Evolutionary conservation across 1,139 yeast genomes (phyloP).

Genomic region (Taphrina pruni): DNA sequence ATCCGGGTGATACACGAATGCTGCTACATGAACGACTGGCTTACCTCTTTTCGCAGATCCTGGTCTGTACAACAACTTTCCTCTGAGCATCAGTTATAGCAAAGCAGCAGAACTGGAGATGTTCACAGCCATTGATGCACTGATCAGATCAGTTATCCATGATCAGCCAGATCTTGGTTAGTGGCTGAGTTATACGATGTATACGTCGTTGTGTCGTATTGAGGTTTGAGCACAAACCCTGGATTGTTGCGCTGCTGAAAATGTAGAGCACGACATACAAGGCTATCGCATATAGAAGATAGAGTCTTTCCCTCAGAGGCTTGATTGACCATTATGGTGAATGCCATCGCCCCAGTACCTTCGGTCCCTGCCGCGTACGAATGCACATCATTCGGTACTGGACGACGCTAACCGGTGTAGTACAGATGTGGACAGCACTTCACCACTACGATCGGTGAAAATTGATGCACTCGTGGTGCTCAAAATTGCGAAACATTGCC

Average conservation of each 20-base stretch:
- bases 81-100: too few relatives aligned
- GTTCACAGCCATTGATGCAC: too few relatives aligned
- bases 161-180: background rate
- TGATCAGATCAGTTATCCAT: background rate
- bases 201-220: background rate
- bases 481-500: slow-evolving; percentile 73
- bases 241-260: slow-evolving; percentile 6
- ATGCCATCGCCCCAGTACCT: slow-evolving; percentile 39
- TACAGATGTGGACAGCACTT: slow-evolving; percentile 42
- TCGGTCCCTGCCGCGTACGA: slow-evolving; percentile 36
- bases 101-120: too few relatives aligned
- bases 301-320: background rate
- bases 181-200: background rate
- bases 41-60: too few relatives aligned
- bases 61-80: too few relatives aligned
- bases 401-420: slow-evolving; percentile 4
- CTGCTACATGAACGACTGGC: too few relatives aligned
- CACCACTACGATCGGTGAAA: slow-evolving; percentile 42
- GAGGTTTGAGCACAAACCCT: slow-evolving; percentile 6
- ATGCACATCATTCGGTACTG: background rate
- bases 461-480: slow-evolving; percentile 58
- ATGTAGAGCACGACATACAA: slow-evolving; percentile 7
- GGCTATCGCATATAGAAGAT: slow-evolving; percentile 2
- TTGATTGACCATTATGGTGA: slow-evolving; percentile 18
- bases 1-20: too few relatives aligned